These are phyloP conservation scores for Pleurotus tuber-regium DNA, from an alignment of 768 basidiomycete genomes.

Conservation along the genomic window DNA sequence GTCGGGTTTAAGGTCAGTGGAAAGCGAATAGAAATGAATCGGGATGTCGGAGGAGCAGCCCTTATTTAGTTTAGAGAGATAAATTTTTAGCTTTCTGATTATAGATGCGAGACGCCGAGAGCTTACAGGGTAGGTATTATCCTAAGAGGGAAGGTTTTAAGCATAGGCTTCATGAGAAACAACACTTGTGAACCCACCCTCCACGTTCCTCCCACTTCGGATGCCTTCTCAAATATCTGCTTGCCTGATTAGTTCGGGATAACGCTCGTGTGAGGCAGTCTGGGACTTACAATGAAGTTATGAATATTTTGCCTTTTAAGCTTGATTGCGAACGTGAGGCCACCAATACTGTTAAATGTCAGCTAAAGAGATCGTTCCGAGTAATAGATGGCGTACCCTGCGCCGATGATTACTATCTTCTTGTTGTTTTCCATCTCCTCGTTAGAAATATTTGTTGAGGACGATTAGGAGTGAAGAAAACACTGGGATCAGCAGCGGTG, in stretches of 20 bases:
- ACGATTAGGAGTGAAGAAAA: not conserved
- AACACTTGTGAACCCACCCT: conserved; percentile 32
- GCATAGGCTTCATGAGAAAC: conserved; percentile 8
- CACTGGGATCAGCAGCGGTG: too few species aligned
- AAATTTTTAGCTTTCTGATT: not conserved
- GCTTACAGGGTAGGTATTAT: conserved; percentile 23
- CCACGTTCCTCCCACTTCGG: conserved; percentile 51
- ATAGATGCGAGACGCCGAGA: too few species aligned
- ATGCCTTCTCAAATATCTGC: conserved; percentile 46
- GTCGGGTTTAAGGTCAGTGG: conserved; percentile 42
- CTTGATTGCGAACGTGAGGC: conserved; percentile 41
- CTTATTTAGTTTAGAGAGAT: conserved; percentile 15
- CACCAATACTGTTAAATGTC: conserved; percentile 31
- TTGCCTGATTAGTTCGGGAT: not conserved
- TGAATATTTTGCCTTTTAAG: conserved; percentile 35
- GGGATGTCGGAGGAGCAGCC: conserved; percentile 44
- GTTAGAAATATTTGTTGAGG: too few species aligned
- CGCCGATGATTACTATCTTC: conserved; percentile 1
- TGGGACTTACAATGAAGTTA: conserved; percentile 42
- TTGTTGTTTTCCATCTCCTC: not conserved
- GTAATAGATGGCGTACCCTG: not conserved
- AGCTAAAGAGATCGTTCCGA: not conserved
- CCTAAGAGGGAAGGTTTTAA: conserved; percentile 14
- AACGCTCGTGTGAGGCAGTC: not conserved
- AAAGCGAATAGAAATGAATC: conserved; percentile 44